phyloP scores from a whole-genome alignment of 192 early-diverging fungal genomes.

The Spizellomyces sp. region DNA sequence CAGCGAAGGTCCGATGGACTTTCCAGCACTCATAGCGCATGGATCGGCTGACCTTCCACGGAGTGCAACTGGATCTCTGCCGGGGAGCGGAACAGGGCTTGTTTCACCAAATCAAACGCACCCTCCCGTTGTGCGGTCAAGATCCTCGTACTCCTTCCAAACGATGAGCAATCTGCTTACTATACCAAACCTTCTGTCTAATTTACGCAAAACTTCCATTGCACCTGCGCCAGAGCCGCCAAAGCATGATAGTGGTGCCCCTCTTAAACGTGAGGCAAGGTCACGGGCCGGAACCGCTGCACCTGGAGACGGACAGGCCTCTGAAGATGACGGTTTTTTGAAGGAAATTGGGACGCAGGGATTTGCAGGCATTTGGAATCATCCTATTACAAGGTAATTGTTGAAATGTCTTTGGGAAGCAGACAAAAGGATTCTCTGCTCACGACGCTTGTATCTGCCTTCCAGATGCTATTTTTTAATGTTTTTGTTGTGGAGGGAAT shows the following conservation, averaged over 20 bases:
- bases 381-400: conserved; percentile 48
- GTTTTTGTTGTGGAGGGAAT: conserved; percentile 42
- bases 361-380: conserved; percentile 51
- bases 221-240: neutral
- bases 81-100: neutral
- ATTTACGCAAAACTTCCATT: conserved; percentile 15
- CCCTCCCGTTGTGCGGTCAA: conserved; percentile 32
- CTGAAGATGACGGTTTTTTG: conserved; percentile 33
- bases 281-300: neutral
- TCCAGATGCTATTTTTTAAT: conserved; percentile 53
- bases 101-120: neutral
- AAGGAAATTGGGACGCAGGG: conserved; percentile 36
- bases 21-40: conserved; percentile 16
- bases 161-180: conserved; percentile 21
- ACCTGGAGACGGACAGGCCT: neutral
- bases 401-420: neutral
- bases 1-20: conserved; percentile 9
- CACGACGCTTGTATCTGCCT: neutral
- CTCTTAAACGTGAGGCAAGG: neutral
- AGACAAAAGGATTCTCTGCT: neutral
- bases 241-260: neutral
- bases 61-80: neutral
- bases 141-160: conserved; percentile 40
- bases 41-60: neutral
- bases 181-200: conserved; percentile 24